Conservation (phyloP, 2,329 filamentous ascomycete species). For the Tolypocladium capitatum region DNA sequence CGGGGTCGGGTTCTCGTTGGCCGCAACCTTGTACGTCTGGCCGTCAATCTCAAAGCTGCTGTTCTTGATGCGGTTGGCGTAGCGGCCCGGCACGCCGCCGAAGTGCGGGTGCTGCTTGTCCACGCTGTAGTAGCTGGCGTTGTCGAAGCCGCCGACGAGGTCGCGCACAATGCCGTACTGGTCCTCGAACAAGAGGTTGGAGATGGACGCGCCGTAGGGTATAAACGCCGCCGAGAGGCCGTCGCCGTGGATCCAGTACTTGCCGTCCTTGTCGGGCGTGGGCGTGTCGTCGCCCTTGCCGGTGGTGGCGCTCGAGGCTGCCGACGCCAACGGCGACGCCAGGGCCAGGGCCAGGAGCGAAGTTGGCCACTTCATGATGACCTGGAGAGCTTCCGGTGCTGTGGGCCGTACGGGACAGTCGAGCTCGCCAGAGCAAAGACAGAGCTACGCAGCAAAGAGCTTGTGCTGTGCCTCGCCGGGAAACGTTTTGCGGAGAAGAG, state of each 20-base stretch:
- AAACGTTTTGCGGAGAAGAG: background rate
- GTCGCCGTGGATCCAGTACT: slow-evolving; percentile 58
- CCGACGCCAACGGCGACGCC: slow-evolving; percentile 6
- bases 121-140: slow-evolving; percentile 54
- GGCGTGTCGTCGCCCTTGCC: slow-evolving; percentile 7
- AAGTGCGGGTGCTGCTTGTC: slow-evolving; percentile 58
- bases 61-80: slow-evolving; percentile 73
- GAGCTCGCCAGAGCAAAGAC: background rate
- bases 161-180: slow-evolving; percentile 55
- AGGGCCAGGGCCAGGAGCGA: slow-evolving; percentile 6
- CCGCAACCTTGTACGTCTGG: slow-evolving; percentile 39
- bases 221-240: slow-evolving; percentile 58
- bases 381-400: background rate
- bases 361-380: slow-evolving; percentile 11
- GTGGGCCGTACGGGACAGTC: background rate
- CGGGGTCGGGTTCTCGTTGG: slow-evolving; percentile 49
- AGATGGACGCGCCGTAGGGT: slow-evolving; percentile 60
- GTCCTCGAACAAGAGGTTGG: slow-evolving; percentile 59
- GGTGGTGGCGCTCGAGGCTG: slow-evolving; percentile 2
- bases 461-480: background rate
- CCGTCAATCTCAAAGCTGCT: slow-evolving; percentile 58
- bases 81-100: slow-evolving; percentile 60
- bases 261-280: slow-evolving; percentile 43
- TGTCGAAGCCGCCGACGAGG: slow-evolving; percentile 63
- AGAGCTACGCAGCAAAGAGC: background rate